phyloP scores from a whole-genome alignment of 2,329 filamentous ascomycete species.

The Pseudogymnoascus sp. region DNA sequence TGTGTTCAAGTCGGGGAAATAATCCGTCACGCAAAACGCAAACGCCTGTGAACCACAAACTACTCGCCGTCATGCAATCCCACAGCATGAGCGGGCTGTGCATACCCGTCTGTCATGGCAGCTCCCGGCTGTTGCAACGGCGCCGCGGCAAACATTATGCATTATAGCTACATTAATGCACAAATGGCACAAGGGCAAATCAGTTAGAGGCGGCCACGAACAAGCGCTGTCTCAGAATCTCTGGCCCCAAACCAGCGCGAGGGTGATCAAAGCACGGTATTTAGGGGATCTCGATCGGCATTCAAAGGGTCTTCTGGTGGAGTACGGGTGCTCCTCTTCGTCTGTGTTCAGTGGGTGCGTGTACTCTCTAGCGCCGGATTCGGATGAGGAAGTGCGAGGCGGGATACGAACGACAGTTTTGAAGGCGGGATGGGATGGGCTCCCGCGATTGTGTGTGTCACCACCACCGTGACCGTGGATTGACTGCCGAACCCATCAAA shows the following conservation, averaged over 20 bases:
- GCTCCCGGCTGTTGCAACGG: neutral
- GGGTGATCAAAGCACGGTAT: neutral
- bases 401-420: neutral
- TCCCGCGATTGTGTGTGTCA: neutral
- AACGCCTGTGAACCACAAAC: neutral
- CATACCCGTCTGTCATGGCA: neutral
- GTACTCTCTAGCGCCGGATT: constrained; percentile 3
- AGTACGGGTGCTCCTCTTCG: neutral
- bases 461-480: neutral
- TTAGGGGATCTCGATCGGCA: constrained; percentile 1
- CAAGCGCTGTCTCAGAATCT: neutral
- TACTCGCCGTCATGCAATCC: neutral
- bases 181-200: neutral
- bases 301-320: constrained; percentile 5
- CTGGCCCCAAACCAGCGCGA: neutral
- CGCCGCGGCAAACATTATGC: neutral
- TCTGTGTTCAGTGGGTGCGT: neutral
- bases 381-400: neutral
- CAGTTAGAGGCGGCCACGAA: neutral
- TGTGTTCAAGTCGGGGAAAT: neutral
- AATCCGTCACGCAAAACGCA: neutral
- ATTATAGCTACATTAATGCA: neutral
- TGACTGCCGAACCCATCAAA: neutral
- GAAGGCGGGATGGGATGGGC: constrained; percentile 1
- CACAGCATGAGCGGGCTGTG: neutral